Evolutionary conservation across 2,329 filamentous ascomycete genomes (phyloP), one percentile per base, ranked within the genome.

Genomic region (Berkeleyomyces rouxiae): DNA sequence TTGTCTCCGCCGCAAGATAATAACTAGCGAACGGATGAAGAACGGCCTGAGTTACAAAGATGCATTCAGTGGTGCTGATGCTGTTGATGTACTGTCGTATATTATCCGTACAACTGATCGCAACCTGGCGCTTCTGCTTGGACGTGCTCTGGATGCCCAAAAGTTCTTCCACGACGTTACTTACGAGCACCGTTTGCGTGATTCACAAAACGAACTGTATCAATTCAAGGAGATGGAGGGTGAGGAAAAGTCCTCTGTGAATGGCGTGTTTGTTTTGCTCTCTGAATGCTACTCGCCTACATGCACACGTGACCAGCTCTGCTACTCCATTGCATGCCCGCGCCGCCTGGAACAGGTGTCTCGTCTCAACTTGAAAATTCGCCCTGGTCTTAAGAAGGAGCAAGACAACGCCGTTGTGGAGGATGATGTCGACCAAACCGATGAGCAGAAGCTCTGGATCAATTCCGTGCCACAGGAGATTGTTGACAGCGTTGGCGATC

Each of bases 141-240:
- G 93, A 66, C 83, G 93, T 71, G 90, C 93, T 49, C 77, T 99
- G 65, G 93, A 99, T 74, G 93, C 93, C 33, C 93, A 99, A 71
- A 97, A 97, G 72, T 96, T 96, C 76, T 99, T 99, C 72, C 93
- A 99, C 76, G 93, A 99, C 78, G 93, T 97, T 59, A 96, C 92
- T 0, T 99, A 99, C 73, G 92, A 96, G 69, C 93, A 99, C 73
- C 83, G 93, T 58, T 77, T 99, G 69, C 87, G 93, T 73, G 93
- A 99, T 73, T 95, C 92, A n/a, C 83, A 86, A 47, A 87, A 86
- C 60, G 93, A 99, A 74, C 88, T 99, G 73, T 99, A 97, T 73
- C 92, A 97, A 71, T 86, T 2, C 79, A 97, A 72, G 46, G 44
- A 36, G 86, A 91, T 75, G 92, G 84, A 89, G 68, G 76, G 77